Conservation (phyloP, 352 stramenopile genomes). For the Pythium coloratum region DNA sequence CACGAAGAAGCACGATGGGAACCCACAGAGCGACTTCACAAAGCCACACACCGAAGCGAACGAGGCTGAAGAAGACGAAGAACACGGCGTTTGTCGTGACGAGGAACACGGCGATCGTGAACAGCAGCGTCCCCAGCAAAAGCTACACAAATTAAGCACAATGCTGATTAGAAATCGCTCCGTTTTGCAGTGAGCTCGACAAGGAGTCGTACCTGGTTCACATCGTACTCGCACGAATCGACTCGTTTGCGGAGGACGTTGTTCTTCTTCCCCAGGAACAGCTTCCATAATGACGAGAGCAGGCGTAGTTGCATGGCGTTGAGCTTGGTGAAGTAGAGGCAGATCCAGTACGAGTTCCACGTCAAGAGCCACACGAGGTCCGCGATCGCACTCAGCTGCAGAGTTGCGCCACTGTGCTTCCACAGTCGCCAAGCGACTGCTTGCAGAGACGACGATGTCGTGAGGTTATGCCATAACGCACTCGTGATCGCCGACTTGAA, state of each 20-base stretch:
- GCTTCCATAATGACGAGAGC: slow-evolving; percentile 87
- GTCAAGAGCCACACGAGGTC: slow-evolving; percentile 77
- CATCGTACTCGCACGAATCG: slow-evolving; percentile 94
- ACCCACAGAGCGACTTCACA: slow-evolving; percentile 46
- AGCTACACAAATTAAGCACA: slow-evolving; percentile 41
- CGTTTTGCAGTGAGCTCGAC: no score
- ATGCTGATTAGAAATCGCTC: no score
- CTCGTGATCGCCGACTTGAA: slow-evolving; percentile 26
- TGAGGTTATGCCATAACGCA: slow-evolving; percentile 25
- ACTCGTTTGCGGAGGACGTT: slow-evolving; percentile 92
- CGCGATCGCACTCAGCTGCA: slow-evolving; percentile 67
- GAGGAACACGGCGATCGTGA: slow-evolving; percentile 92
- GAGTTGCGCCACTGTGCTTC: slow-evolving; percentile 54
- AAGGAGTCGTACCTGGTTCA: slow-evolving; percentile 58
- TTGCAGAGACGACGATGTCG: neutral
- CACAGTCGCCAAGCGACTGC: slow-evolving; percentile 5
- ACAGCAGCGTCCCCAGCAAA: slow-evolving; percentile 91
- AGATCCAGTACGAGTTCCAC: slow-evolving; percentile 88
- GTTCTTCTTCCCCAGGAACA: slow-evolving; percentile 94
- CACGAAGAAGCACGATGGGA: slow-evolving; percentile 50
- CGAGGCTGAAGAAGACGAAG: slow-evolving; percentile 90
- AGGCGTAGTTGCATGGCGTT: slow-evolving; percentile 79
- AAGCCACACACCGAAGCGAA: slow-evolving; percentile 53
- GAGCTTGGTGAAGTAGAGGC: slow-evolving; percentile 84
- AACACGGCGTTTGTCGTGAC: slow-evolving; percentile 94